Evolutionary conservation across 2,329 filamentous ascomycete genomes (phyloP).

Genomic region (Alternaria ventricosa): DNA sequence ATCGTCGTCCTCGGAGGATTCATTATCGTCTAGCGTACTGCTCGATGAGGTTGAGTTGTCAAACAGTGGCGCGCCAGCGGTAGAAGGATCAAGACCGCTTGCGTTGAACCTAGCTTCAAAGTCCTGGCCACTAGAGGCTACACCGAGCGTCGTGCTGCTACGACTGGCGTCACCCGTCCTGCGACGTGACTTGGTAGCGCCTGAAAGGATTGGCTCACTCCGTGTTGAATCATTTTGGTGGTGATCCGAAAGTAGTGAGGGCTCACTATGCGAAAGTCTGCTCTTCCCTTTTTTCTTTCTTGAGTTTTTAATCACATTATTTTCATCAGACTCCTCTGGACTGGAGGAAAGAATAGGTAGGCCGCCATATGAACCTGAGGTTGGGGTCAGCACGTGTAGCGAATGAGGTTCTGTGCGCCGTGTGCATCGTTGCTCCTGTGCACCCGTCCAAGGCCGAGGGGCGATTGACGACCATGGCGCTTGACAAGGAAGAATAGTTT

Average conservation of each 20-base stretch:
- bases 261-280: constrained; percentile 39
- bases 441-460: constrained; percentile 7
- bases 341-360: constrained; percentile 56
- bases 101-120: constrained; percentile 45
- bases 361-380: constrained; percentile 64
- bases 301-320: constrained; percentile 35
- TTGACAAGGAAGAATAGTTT: constrained; percentile 12
- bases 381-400: constrained; percentile 11
- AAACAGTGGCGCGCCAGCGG: constrained; percentile 29
- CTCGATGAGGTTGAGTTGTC: constrained; percentile 39
- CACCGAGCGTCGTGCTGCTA: constrained; percentile 33
- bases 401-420: neutral
- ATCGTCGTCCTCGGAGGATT: constrained; percentile 45
- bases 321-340: constrained; percentile 45
- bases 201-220: constrained; percentile 26
- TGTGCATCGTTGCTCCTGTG: constrained; percentile 13
- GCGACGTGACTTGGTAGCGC: constrained; percentile 32
- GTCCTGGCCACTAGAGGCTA: constrained; percentile 34
- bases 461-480: constrained; percentile 1
- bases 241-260: constrained; percentile 19
- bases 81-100: constrained; percentile 30
- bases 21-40: constrained; percentile 38
- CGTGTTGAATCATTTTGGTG: constrained; percentile 23
- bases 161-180: constrained; percentile 31
- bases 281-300: constrained; percentile 43